phyloP scores from a whole-genome alignment of 75 land plant species.

The Picea sitchensis region DNA sequence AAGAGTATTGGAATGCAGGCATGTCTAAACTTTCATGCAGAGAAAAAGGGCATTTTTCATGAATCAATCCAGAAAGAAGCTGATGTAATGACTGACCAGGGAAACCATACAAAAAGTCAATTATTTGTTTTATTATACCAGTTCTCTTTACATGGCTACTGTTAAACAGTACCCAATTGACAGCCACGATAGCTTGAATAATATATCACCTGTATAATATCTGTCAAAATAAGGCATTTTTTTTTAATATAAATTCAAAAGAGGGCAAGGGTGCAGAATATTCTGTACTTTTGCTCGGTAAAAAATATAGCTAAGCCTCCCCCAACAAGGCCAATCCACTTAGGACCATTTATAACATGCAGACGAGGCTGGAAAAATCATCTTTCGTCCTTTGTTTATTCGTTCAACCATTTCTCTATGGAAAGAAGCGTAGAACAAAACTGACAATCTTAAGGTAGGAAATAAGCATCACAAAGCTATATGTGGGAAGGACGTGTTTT shows the following conservation, averaged over 20 bases:
- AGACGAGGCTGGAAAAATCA: too few relatives aligned
- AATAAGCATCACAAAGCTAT: neutral
- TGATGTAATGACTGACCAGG: too few relatives aligned
- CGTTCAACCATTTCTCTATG: neutral
- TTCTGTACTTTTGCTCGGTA: neutral
- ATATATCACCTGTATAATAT: neutral
- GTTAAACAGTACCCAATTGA: too few relatives aligned
- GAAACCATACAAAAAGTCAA: too few relatives aligned
- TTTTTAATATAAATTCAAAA: neutral
- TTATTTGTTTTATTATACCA: too few relatives aligned
- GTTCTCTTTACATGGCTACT: too few relatives aligned
- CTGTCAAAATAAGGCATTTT: neutral
- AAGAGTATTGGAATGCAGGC: too few relatives aligned
- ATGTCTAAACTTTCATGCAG: too few relatives aligned
- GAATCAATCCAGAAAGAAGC: too few relatives aligned
- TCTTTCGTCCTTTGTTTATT: neutral
- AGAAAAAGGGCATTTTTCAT: too few relatives aligned
- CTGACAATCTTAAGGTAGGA: neutral
- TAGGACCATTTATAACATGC: too few relatives aligned
- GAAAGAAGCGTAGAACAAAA: neutral
- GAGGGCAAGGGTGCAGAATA: neutral
- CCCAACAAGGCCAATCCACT: neutral
- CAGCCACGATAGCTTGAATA: too few relatives aligned
- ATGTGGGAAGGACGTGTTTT: neutral
- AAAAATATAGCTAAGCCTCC: neutral